A percentile compares a stretch with the other conserved stretches of the same genome.
phyloP scores from a whole-genome alignment of 2,329 filamentous ascomycete genomes.

The Cyanodermella asteris region DNA sequence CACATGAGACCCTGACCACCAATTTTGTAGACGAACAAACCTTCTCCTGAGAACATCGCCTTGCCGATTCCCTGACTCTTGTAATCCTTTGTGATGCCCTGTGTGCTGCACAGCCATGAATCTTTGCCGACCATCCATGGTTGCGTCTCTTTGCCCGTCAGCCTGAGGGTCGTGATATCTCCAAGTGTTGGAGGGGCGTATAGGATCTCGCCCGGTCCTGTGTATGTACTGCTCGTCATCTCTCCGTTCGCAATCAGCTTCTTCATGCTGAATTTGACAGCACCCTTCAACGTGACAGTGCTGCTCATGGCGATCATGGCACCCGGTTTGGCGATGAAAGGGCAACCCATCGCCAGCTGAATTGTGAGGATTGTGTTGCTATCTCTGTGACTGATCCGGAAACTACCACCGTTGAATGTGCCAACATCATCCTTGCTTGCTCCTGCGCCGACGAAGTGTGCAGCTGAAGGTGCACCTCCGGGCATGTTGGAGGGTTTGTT shows the following conservation, averaged over 20 bases:
- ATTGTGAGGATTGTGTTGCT: constrained; percentile 75
- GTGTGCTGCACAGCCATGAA: constrained; percentile 64
- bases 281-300: constrained; percentile 62
- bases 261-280: constrained; percentile 69
- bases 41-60: constrained; percentile 84
- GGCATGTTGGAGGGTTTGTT: constrained; percentile 13
- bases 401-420: constrained; percentile 93
- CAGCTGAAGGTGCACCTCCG: constrained; percentile 22
- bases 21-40: constrained; percentile 75
- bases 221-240: constrained; percentile 56
- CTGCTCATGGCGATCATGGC: constrained; percentile 87
- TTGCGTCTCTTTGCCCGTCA: constrained; percentile 44
- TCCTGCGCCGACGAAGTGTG: constrained; percentile 41
- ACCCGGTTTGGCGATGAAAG: constrained; percentile 60
- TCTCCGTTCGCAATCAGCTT: constrained; percentile 73
- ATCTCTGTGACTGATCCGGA: constrained; percentile 78
- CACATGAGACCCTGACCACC: constrained; percentile 62
- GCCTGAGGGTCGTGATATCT: constrained; percentile 60
- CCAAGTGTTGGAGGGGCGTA: constrained; percentile 62
- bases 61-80: constrained; percentile 73
- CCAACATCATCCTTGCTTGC: constrained; percentile 63
- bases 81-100: constrained; percentile 71
- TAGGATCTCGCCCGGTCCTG: constrained; percentile 75
- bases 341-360: constrained; percentile 75
- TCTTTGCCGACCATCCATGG: constrained; percentile 73